Evolutionary conservation across 2,329 filamentous ascomycete species (phyloP).

Genomic region (Exserohilum rostratum): DNA sequence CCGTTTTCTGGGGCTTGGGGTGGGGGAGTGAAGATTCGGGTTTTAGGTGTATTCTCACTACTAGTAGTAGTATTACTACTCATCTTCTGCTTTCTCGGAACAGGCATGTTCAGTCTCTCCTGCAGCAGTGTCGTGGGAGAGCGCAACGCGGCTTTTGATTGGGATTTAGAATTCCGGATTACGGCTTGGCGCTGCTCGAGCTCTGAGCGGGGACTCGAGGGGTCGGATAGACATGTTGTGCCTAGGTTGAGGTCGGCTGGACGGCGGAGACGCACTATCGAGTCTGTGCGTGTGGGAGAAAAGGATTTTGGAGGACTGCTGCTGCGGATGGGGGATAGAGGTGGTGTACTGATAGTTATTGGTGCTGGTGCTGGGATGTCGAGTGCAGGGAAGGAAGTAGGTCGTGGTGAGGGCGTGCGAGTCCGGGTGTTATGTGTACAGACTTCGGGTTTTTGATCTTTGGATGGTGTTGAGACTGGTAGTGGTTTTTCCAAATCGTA

Average conservation of each 20-base stretch:
- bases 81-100: constrained; percentile 20
- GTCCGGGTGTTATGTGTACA: constrained; percentile 29
- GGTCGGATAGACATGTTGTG: constrained; percentile 7
- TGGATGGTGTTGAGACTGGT: not conserved
- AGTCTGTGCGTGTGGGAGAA: constrained; percentile 17
- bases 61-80: not conserved
- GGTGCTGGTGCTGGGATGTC: constrained; percentile 14
- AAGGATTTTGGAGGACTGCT: constrained; percentile 9
- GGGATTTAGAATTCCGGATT: constrained; percentile 41
- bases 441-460: constrained; percentile 34
- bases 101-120: constrained; percentile 35
- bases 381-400: constrained; percentile 17
- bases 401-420: constrained; percentile 8
- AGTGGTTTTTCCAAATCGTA: no score
- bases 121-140: constrained; percentile 42
- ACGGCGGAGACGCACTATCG: constrained; percentile 25
- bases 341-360: no score
- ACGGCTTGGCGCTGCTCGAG: constrained; percentile 40
- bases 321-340: constrained; percentile 23
- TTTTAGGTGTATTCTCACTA: constrained; percentile 27
- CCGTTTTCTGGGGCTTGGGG: constrained; percentile 33
- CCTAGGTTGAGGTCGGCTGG: constrained; percentile 40
- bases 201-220: constrained; percentile 38
- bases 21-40: constrained; percentile 34
- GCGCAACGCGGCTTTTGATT: constrained; percentile 35